phyloP scores from a whole-genome alignment of 768 basidiomycete species.

The Podaxis pistillaris region DNA sequence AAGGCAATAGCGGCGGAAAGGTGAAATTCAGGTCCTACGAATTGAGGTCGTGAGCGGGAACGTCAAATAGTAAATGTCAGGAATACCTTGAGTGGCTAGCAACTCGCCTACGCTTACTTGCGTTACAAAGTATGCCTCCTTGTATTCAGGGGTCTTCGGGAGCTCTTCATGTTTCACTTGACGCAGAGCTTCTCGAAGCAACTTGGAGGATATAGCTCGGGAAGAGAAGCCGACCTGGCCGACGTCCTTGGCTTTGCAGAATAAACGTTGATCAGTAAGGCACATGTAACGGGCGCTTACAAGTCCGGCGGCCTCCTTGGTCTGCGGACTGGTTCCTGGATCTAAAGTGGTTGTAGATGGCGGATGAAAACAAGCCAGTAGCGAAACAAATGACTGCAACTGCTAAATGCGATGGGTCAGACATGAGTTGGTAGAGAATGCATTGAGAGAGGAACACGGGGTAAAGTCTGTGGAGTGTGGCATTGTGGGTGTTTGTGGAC shows the following conservation, averaged over 20 bases:
- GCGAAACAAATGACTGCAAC: background rate
- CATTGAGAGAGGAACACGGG: background rate
- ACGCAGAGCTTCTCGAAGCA: slow-evolving; percentile 61
- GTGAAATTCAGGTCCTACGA: no score
- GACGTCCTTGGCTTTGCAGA: background rate
- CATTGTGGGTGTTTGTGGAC: slow-evolving; percentile 9
- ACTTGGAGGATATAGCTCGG: background rate
- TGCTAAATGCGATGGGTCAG: background rate
- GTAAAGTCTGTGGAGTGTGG: background rate
- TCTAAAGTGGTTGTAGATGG: background rate
- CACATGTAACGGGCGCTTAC: background rate
- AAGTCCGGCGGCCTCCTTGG: background rate
- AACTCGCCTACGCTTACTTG: slow-evolving; percentile 60
- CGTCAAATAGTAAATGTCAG: background rate
- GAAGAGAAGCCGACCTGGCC: background rate
- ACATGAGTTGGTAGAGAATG: background rate
- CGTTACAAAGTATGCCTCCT: slow-evolving; percentile 87
- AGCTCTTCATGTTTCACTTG: slow-evolving; percentile 59
- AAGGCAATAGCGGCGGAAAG: slow-evolving; percentile 44
- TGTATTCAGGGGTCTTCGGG: slow-evolving; percentile 63
- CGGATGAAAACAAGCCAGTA: background rate
- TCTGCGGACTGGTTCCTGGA: background rate
- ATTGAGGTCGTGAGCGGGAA: background rate
- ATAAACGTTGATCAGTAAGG: background rate
- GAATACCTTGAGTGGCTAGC: background rate